phyloP scores from a whole-genome alignment of 371 early-diverging fungal species.

The Syncephalastrum contaminatum region DNA sequence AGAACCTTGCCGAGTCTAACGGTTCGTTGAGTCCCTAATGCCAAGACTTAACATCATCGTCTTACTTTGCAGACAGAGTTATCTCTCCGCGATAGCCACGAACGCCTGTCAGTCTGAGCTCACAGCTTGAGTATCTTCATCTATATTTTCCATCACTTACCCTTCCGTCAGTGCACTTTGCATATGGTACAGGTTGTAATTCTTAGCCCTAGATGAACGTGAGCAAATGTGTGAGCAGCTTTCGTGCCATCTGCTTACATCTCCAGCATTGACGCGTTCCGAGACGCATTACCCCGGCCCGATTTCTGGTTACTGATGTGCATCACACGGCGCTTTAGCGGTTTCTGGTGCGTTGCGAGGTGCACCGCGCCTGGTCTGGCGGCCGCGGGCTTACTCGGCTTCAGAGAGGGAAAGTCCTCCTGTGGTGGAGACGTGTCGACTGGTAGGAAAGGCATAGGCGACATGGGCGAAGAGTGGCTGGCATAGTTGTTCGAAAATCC shows the following conservation, averaged over 20 bases:
- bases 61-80: slow-evolving; percentile 41
- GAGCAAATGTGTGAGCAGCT: neutral
- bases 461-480: neutral
- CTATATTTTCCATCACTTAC: slow-evolving; percentile 14
- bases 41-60: neutral
- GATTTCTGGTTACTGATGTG: slow-evolving; percentile 25
- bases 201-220: slow-evolving; percentile 18
- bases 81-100: slow-evolving; percentile 43
- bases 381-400: slow-evolving; percentile 2
- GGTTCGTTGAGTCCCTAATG: neutral
- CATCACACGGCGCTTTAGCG: slow-evolving; percentile 12
- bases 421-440: neutral
- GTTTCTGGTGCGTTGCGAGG: slow-evolving; percentile 12
- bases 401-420: slow-evolving; percentile 11
- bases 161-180: slow-evolving; percentile 22
- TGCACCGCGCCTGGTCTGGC: slow-evolving; percentile 16
- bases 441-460: slow-evolving; percentile 5
- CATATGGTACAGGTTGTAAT: slow-evolving; percentile 41
- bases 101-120: slow-evolving; percentile 26
- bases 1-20: slow-evolving; percentile 48
- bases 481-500: slow-evolving; percentile 21
- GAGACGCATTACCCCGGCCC: neutral
- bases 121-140: neutral
- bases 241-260: slow-evolving; percentile 5
- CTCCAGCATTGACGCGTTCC: slow-evolving; percentile 4